Base-by-base conservation (phyloP, 495 filamentous ascomycete genomes). In the Bryoglossum gracile region DNA sequence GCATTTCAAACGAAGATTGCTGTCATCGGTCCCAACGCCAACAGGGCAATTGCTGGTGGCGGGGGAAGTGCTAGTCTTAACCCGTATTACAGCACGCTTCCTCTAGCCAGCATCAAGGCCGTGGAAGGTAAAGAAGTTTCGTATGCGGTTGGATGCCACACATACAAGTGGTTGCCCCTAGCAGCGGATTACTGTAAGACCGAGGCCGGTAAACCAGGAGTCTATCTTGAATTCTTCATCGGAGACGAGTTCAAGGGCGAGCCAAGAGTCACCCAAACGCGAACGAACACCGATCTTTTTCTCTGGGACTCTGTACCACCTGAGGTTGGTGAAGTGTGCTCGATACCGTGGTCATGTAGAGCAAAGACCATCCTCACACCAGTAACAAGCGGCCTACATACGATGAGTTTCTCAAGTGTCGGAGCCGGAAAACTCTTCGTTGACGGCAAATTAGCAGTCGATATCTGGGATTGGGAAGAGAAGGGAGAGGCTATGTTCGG, bases 1-100 rank as follows among this genome's bases (percentile, higher is more conserved):
- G 71, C 74, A 18, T 71, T 74, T 11, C 74, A 77, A 25, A 71
- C 73, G 38, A 75, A 68, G 55, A 72, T 91, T 37, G 80, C 86
- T 6, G 73, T 92, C 24, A 92, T 95, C 48, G 87, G 89, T 0
- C 88, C 89, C 8, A 94, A 94, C 60, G 80, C 84, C 25, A 86
- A 86, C 54, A 67, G 82, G 40, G 83, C 87, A 0, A 82, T 86
- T 28, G 84, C 83, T 42, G 82, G 84, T 43, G 87, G 89, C 33
- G 89, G 89, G 48, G 87, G 89, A 8, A 89, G 84, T 52, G 86
- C 88, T 1, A 82, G 79, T 39, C 65, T 94, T 23, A 81, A 82
- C 51, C 81, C 87, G 3, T 91, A 94, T 62, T 91, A 92, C 62
- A 81, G 75, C 16, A 79, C 76, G 0, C 60, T 76, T 8, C 77